phyloP scores from a whole-genome alignment of 164 flowering plant genomes.

The Tetracentron sinense region DNA sequence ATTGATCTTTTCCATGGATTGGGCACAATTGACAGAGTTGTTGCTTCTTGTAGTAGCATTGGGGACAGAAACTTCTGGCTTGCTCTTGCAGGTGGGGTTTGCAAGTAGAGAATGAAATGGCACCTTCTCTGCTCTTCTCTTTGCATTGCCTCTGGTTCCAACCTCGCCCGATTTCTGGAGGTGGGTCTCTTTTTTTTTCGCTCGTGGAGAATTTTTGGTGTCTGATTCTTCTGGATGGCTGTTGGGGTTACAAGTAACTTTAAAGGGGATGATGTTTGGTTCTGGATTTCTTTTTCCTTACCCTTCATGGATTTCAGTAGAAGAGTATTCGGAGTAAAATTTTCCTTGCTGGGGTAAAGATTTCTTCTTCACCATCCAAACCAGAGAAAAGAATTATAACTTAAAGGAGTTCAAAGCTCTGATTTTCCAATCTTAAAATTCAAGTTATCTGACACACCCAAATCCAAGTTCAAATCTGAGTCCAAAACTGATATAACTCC shows the following conservation, averaged over 20 bases:
- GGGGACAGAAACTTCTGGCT: slow-evolving; percentile 24
- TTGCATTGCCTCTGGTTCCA: slow-evolving; percentile 19
- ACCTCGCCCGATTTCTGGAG: slow-evolving; percentile 13
- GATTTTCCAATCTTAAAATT: not conserved
- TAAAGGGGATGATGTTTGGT: slow-evolving; percentile 22
- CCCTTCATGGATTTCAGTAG: slow-evolving; percentile 29
- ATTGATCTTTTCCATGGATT: slow-evolving; percentile 17
- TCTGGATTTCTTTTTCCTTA: slow-evolving; percentile 25
- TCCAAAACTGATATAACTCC: too few species aligned
- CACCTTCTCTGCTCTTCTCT: slow-evolving; percentile 37
- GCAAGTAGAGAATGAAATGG: slow-evolving; percentile 60
- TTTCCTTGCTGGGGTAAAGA: slow-evolving; percentile 61
- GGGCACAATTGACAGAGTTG: slow-evolving; percentile 25
- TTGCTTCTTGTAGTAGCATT: slow-evolving; percentile 24
- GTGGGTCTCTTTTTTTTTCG: slow-evolving; percentile 20
- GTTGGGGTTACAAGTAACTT: slow-evolving; percentile 20
- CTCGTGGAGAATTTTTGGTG: slow-evolving; percentile 31
- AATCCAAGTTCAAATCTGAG: too few species aligned
- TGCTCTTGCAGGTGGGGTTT: slow-evolving; percentile 28
- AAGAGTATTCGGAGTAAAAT: slow-evolving; percentile 44
- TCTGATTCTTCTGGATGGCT: slow-evolving; percentile 30
- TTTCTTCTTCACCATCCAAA: slow-evolving; percentile 21
- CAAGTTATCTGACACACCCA: too few species aligned
- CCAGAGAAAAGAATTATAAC: slow-evolving; percentile 30
- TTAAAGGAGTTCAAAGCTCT: slow-evolving; percentile 15